Evolutionary conservation across 305 asterid species (phyloP).

Genomic region (Fraxinus angustifolia): DNA sequence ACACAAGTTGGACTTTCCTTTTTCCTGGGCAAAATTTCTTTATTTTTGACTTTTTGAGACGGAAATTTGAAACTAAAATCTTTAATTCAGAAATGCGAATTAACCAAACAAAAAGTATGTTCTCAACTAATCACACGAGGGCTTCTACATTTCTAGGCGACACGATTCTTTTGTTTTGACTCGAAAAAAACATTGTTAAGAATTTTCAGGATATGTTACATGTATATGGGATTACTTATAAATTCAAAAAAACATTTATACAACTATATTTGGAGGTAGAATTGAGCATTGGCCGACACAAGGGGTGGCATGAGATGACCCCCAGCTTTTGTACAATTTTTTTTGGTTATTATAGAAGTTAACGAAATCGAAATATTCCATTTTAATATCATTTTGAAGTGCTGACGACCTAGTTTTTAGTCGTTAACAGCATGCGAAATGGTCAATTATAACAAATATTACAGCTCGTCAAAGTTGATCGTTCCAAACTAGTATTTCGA

Average conservation of each 20-base stretch:
- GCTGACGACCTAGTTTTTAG: too few species aligned
- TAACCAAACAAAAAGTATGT: not conserved
- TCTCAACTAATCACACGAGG: not conserved
- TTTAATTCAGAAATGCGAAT: not conserved
- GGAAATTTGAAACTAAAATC: not conserved
- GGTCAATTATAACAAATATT: too few species aligned
- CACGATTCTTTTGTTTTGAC: not conserved
- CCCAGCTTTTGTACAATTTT: too few species aligned
- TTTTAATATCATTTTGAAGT: too few species aligned
- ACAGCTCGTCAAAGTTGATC: too few species aligned
- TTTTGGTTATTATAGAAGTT: too few species aligned
- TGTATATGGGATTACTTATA: not conserved
- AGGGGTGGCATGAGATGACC: too few species aligned
- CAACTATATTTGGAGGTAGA: not conserved
- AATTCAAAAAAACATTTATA: too few species aligned
- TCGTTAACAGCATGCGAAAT: too few species aligned
- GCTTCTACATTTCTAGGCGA: not conserved
- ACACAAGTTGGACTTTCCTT: not conserved
- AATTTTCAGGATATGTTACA: not conserved
- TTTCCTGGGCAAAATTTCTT: not conserved
- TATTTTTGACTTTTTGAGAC: not conserved
- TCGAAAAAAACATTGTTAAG: not conserved
- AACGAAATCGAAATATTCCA: too few species aligned
- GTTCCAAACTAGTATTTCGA: too few species aligned
- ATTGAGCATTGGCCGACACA: too few species aligned